phyloP scores from a whole-genome alignment of 192 early-diverging fungal species.

The Rhizophagus sp. region DNA sequence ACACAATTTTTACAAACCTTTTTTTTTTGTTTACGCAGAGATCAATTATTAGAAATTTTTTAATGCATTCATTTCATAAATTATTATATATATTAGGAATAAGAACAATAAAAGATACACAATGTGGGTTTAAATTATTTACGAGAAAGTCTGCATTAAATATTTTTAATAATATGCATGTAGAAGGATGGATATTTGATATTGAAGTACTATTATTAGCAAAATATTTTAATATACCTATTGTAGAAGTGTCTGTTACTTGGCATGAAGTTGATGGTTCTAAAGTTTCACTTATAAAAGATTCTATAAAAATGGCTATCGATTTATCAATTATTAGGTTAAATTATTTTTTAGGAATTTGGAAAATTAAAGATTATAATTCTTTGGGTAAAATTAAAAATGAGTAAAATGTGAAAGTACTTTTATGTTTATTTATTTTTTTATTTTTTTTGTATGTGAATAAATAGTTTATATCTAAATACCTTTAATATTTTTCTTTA shows the following conservation, averaged over 20 bases:
- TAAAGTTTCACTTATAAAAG: slow-evolving; percentile 86
- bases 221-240: slow-evolving; percentile 64
- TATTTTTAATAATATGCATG: slow-evolving; percentile 91
- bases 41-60: slow-evolving; percentile 86
- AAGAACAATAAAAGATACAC: slow-evolving; percentile 87
- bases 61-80: slow-evolving; percentile 94
- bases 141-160: slow-evolving; percentile 71
- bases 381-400: neutral
- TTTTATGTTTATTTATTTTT: too few species aligned
- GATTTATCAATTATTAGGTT: slow-evolving; percentile 86
- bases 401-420: neutral
- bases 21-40: slow-evolving; percentile 55
- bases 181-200: slow-evolving; percentile 98
- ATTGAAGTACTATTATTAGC: slow-evolving; percentile 92
- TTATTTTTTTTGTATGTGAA: too few species aligned
- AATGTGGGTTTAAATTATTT: slow-evolving; percentile 98
- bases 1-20: neutral
- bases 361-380: slow-evolving; percentile 48
- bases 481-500: too few species aligned
- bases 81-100: slow-evolving; percentile 87
- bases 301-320: slow-evolving; percentile 87
- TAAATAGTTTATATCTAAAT: too few species aligned
- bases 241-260: slow-evolving; percentile 87
- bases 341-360: slow-evolving; percentile 82
- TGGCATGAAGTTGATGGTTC: slow-evolving; percentile 98